Evolutionary conservation across 352 stramenopile genomes (phyloP), one percentile per base, ranked within the genome.

Genomic region (Phytophthora uliginosa): DNA sequence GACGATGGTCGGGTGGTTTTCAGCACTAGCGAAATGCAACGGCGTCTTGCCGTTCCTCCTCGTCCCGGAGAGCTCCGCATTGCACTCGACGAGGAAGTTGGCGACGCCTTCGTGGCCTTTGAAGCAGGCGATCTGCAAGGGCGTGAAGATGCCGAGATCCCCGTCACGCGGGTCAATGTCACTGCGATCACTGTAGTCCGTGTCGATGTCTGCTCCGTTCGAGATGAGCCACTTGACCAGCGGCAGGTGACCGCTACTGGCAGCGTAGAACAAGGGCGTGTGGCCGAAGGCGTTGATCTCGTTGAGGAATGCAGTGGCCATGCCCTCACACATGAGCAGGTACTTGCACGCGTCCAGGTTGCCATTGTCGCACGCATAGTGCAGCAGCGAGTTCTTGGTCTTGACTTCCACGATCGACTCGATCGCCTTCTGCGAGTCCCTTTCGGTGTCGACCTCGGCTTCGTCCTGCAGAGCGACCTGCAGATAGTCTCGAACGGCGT

Each of bases 151-250:
- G 0, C 83, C 84, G 3, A 86, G 68, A 61, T 95, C 86, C 17
- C 72, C 85, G 13, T 92, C 78, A 28, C 84, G 78, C 9, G 85
- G 81, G 1, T 58, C 62, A 8, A 93, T 69, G 36, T 89, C 79
- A 2, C 70, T 64, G 7, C 78, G 82, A 56, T 90, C 82, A 51
- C 84, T 95, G 64, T 93, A 94, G 70, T 96, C 89, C 12, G 77
- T 91, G 63, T 96, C 89, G 33, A 96, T 94, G 55, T 95, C 89
- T 0, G 89, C 86, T 33, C 89, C 87, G 33, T 95, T 95, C 3
- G 89, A 96, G 54, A 96, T 82, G 51, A 96, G 71, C 89, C 89
- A 94, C 59, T 96, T 96, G 60, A 96, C 84, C 5, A 96, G 68
- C n/a, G 87, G 66, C 1, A 95, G 59, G 2, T 90, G 82, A 13